Base-by-base conservation (phyloP, 2,329 filamentous ascomycete species). In the Cladophialophora chaetospira region DNA sequence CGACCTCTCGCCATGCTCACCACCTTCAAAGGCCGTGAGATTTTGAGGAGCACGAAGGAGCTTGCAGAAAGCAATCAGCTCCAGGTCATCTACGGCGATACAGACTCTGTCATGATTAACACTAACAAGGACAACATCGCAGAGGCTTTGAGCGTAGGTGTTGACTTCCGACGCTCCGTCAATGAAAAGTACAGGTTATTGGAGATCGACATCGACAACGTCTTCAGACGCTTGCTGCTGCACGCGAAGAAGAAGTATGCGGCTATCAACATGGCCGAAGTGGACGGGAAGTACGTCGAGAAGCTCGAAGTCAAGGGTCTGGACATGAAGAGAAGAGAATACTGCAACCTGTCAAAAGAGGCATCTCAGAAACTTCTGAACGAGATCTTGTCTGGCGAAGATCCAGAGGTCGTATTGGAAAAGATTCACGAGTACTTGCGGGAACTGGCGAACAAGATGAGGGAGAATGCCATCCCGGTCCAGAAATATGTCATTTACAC, bases 181-280 rank as follows among this genome's bases (percentile, higher is more conserved):
- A 99, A 99, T 70, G 90, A 96, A 66, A 86, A 88, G 61, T 99
- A 99, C 73, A 88, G 82, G 68, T 82, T 97, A 49, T 81, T 99
- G 11, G 95, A 99, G 72, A 99, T 99, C 63, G 94, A 99, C 69
- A 96, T 99, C 64, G 94, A 99, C 74, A 97, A 97, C 68, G 83
- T 97, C 60, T 99, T 99, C 81, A 85, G 93, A 43, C 88, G 94
- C 28, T 88, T 99, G 54, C 77, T 99, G 35, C 80, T 99, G 11
- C 94, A 97, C 69, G 93, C 94, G 26, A 99, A 99, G 82, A 99
- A 99, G 80, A 99, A 99, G 79, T 99, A 99, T 73, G 94, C 94
- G 6, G 94, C 94, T 36, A 89, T 99, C 73, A 97, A 96, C 71
- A 85, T 97, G 71, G 85, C 94, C 5, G 89, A 97, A 67, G 81